phyloP scores from a whole-genome alignment of 495 filamentous ascomycete species.

The Penicillium turbatum region DNA sequence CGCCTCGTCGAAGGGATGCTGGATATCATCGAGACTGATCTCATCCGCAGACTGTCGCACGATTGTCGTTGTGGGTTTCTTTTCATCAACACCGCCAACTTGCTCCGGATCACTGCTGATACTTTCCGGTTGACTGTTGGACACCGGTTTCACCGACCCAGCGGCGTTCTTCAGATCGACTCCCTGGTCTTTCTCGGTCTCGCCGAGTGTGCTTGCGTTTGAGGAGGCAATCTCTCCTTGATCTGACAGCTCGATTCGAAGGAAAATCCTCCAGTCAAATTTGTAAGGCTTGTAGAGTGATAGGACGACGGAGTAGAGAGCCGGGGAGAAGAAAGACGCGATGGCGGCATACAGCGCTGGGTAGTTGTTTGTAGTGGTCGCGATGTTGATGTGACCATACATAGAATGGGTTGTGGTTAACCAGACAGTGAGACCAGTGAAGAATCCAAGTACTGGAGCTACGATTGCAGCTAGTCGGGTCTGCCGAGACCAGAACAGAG shows the following conservation, averaged over 20 bases:
- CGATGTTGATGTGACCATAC: conserved; percentile 32
- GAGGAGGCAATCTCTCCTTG: conserved; percentile 20
- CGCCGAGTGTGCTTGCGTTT: conserved; percentile 13
- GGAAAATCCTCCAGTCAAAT: conserved; percentile 49
- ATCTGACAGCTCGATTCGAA: conserved; percentile 38
- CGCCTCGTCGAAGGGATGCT: conserved; percentile 33
- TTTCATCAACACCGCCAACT: not conserved
- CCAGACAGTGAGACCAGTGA: conserved; percentile 36
- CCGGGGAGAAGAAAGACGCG: conserved; percentile 35
- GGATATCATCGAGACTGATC: conserved; percentile 25
- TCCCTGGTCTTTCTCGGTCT: conserved; percentile 6
- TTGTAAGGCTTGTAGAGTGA: conserved; percentile 40
- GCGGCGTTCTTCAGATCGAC: not conserved
- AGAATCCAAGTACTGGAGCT: conserved; percentile 34
- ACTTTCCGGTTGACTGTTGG: not conserved
- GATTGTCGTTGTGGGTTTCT: not conserved
- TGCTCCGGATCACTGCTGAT: conserved; percentile 14
- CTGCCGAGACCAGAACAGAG: conserved; percentile 38
- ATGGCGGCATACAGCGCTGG: conserved; percentile 36
- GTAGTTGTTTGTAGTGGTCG: conserved; percentile 28
- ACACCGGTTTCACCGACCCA: not conserved
- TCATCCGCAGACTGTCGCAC: not conserved
- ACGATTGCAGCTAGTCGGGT: conserved; percentile 33
- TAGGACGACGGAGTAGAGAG: conserved; percentile 38
- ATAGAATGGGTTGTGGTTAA: conserved; percentile 29